A percentile compares a stretch with the other conserved stretches of the same genome.
Evolutionary conservation across 2,329 filamentous ascomycete genomes (phyloP).

Genomic region (Oidium heveae): DNA sequence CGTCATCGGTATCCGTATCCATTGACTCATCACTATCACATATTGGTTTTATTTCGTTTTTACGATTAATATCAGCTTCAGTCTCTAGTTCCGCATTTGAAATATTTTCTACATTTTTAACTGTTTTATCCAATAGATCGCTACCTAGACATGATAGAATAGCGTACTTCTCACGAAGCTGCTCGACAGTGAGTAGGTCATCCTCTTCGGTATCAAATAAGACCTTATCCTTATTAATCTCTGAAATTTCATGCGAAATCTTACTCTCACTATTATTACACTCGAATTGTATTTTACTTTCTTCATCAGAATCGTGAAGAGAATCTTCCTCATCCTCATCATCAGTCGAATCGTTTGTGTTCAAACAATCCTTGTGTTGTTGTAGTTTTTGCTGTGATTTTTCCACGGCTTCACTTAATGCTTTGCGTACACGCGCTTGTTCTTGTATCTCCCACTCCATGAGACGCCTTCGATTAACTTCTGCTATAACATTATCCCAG

Average conservation of each 20-base stretch:
- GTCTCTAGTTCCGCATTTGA: slow-evolving; percentile 6
- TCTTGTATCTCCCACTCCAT: slow-evolving; percentile 40
- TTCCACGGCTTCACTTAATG: slow-evolving; percentile 47
- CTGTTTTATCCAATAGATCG: slow-evolving; percentile 12
- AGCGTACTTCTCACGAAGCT: slow-evolving; percentile 43
- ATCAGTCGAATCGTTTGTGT: slow-evolving; percentile 24
- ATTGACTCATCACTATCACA: slow-evolving; percentile 34
- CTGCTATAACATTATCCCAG: slow-evolving; percentile 37
- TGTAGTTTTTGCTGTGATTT: slow-evolving; percentile 44
- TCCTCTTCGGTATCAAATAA: slow-evolving; percentile 26
- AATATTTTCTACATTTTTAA: slow-evolving; percentile 10
- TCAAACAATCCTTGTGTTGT: slow-evolving; percentile 26
- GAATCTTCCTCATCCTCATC: slow-evolving; percentile 14
- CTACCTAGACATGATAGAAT: slow-evolving; percentile 24
- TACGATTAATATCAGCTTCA: slow-evolving; percentile 8
- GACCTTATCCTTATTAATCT: slow-evolving; percentile 23
- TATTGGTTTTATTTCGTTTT: slow-evolving; percentile 4
- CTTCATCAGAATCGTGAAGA: slow-evolving; percentile 11
- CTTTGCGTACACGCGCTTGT: slow-evolving; percentile 37
- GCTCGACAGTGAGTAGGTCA: slow-evolving; percentile 41
- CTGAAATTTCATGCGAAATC: slow-evolving; percentile 39
- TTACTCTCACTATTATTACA: slow-evolving; percentile 23
- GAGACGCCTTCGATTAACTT: slow-evolving; percentile 33
- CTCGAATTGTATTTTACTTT: slow-evolving; percentile 15
- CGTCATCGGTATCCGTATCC: slow-evolving; percentile 48